phyloP scores from a whole-genome alignment of 495 filamentous ascomycete genomes.

The Trichoderma gamsii region DNA sequence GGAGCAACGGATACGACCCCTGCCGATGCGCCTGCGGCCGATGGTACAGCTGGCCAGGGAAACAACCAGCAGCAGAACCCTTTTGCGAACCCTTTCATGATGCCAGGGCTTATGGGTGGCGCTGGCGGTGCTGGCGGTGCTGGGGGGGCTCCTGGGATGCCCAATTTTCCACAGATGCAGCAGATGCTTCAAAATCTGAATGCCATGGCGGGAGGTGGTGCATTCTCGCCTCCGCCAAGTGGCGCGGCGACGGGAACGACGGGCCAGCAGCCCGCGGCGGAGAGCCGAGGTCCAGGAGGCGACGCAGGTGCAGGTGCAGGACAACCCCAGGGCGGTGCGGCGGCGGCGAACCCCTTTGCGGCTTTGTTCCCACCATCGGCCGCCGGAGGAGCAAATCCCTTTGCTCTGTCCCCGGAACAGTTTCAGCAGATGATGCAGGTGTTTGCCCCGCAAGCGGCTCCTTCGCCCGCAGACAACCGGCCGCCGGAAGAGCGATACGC shows the following conservation, averaged over 20 bases:
- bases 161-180: background rate
- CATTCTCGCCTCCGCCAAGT: background rate
- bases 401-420: slow-evolving; percentile 34
- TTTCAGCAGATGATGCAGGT: slow-evolving; percentile 40
- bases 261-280: background rate
- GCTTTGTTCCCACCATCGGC: slow-evolving; percentile 30
- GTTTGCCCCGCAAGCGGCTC: slow-evolving; percentile 32
- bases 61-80: slow-evolving; percentile 28
- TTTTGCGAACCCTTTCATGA: slow-evolving; percentile 21
- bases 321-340: slow-evolving; percentile 30
- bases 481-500: slow-evolving; percentile 93
- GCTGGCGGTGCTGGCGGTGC: background rate
- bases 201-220: background rate
- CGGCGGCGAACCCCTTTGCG: slow-evolving; percentile 39
- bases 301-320: slow-evolving; percentile 26
- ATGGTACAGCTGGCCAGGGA: slow-evolving; percentile 20
- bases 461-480: slow-evolving; percentile 64
- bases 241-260: background rate
- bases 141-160: background rate
- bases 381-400: slow-evolving; percentile 20
- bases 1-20: slow-evolving; percentile 73
- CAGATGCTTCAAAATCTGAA: background rate
- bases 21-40: slow-evolving; percentile 27
- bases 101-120: slow-evolving; percentile 5
- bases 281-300: background rate